These are phyloP conservation scores for Amaranthus tricolor DNA, from an alignment of 179 eudicot species.

Conservation along the genomic window DNA sequence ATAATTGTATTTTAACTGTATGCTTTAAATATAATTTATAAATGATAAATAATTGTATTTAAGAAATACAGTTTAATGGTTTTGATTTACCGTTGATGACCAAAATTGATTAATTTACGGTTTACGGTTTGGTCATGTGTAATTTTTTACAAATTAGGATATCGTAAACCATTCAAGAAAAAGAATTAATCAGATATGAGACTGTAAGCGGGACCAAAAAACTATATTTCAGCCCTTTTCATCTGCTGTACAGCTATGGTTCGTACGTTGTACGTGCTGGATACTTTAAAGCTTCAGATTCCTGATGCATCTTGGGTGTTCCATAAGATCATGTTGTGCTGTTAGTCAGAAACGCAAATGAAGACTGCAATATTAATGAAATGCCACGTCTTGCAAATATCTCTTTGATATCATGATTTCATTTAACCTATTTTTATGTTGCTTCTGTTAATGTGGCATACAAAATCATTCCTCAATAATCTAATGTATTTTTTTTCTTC, in stretches of 20 bases:
- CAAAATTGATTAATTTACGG: too few species aligned
- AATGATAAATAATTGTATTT: too few species aligned
- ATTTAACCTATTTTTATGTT: constrained; percentile 5
- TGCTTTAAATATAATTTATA: too few species aligned
- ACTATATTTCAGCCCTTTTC: background rate
- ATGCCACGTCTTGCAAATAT: too few species aligned
- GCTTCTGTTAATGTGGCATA: background rate
- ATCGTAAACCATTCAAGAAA: too few species aligned
- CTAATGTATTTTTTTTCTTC: constrained; percentile 29
- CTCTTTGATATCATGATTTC: background rate
- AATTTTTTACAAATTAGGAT: too few species aligned
- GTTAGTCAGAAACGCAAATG: background rate
- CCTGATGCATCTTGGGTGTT: background rate
- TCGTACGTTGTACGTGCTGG: background rate
- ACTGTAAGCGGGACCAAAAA: too few species aligned
- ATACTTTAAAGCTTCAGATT: background rate
- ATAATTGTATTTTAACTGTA: too few species aligned
- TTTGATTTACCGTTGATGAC: too few species aligned
- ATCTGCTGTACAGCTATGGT: background rate
- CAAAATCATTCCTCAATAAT: background rate
- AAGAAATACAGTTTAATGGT: too few species aligned
- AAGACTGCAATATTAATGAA: background rate
- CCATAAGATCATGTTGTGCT: background rate
- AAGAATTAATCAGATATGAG: too few species aligned
- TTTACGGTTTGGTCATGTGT: too few species aligned